Evolutionary conservation across 331 rosid genomes (phyloP).

Genomic region (Erythrophleum ivorense): DNA sequence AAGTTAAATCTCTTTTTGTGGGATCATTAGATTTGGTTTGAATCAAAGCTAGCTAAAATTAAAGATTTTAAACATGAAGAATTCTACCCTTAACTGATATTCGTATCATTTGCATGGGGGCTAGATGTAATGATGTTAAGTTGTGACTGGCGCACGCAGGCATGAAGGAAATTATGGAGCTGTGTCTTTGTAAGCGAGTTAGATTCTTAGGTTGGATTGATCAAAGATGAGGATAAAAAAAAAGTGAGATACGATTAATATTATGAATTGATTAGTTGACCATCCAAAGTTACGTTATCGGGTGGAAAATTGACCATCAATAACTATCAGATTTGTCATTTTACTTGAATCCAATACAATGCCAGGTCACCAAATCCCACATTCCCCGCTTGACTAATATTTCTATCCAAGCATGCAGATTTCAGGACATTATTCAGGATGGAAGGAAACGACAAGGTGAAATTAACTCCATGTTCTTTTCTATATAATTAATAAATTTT

Average conservation of each 20-base stretch:
- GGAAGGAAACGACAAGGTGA: no score
- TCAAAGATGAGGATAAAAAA: constrained; percentile 31
- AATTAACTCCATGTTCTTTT: no score
- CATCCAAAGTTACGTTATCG: constrained; percentile 59
- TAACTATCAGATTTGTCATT: constrained; percentile 46
- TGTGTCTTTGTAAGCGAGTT: background rate
- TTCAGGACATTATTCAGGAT: background rate
- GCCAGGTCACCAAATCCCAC: constrained; percentile 52
- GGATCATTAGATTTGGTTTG: constrained; percentile 38
- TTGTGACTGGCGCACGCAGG: constrained; percentile 47
- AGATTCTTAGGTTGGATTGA: constrained; percentile 33
- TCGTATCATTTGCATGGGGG: background rate
- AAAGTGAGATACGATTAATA: background rate
- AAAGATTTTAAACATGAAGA: constrained; percentile 27
- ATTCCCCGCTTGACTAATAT: constrained; percentile 35
- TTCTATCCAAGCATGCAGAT: background rate
- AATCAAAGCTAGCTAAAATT: constrained; percentile 21
- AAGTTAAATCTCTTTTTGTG: constrained; percentile 21
- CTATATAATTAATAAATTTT: no score
- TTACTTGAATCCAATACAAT: constrained; percentile 41
- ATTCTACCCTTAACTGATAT: constrained; percentile 13
- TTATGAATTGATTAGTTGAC: constrained; percentile 40
- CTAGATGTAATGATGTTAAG: constrained; percentile 28
- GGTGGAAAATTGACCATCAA: constrained; percentile 53
- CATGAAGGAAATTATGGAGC: background rate